These are phyloP conservation scores for Tolypocladium nubicola DNA, from an alignment of 2,329 filamentous ascomycete genomes.

Conservation along the genomic window DNA sequence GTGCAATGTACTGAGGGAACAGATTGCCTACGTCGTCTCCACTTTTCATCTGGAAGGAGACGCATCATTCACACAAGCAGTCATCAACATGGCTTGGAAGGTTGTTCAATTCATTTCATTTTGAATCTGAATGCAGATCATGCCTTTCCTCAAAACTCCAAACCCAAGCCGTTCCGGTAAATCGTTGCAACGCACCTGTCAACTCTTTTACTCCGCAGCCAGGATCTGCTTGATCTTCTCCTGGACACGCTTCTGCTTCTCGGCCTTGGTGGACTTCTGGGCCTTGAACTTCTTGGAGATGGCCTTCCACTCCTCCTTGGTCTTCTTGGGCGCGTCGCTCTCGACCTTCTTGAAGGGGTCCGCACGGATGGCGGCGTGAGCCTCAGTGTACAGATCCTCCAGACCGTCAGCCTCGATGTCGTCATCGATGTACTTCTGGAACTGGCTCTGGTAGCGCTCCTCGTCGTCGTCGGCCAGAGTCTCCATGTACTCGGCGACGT, in stretches of 20 bases:
- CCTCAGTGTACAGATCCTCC: constrained; percentile 92
- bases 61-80: not conserved
- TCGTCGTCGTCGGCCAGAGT: constrained; percentile 98
- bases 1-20: not conserved
- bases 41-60: not conserved
- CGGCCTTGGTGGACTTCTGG: constrained; percentile 67
- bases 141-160: constrained; percentile 26
- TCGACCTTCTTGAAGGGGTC: constrained; percentile 94
- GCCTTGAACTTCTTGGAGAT: constrained; percentile 85
- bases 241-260: constrained; percentile 79
- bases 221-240: constrained; percentile 81
- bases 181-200: constrained; percentile 1
- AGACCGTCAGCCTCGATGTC: constrained; percentile 93
- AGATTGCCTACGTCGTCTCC: not conserved
- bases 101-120: constrained; percentile 21
- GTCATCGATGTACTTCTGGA: constrained; percentile 95
- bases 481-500: constrained; percentile 99
- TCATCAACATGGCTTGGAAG: not conserved
- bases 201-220: constrained; percentile 30
- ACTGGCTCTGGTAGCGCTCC: constrained; percentile 98
- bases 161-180: constrained; percentile 18
- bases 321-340: constrained; percentile 72
- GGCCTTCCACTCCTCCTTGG: constrained; percentile 92
- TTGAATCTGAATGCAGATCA: constrained; percentile 20
- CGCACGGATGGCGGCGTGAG: constrained; percentile 93